phyloP scores from a whole-genome alignment of 805 yeast genomes.

The Ogataea pilisensis region DNA sequence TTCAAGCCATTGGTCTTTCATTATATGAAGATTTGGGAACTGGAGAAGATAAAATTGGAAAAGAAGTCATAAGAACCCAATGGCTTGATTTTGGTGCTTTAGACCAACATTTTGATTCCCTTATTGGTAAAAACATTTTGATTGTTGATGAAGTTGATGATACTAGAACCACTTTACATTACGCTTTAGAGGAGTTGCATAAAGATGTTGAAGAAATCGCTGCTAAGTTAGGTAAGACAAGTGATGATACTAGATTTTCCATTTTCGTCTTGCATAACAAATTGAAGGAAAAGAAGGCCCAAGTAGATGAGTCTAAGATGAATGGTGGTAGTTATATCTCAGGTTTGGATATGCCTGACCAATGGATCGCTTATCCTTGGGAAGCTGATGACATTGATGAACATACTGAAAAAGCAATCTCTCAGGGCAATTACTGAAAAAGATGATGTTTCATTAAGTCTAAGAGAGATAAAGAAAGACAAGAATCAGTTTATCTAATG shows the following conservation, averaged over 20 bases:
- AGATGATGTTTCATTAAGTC: too few species aligned
- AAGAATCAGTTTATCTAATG: too few species aligned
- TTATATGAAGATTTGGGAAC: constrained; percentile 56
- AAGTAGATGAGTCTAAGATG: constrained; percentile 60
- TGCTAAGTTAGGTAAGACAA: constrained; percentile 49
- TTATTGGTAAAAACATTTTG: constrained; percentile 75
- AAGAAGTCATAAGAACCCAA: constrained; percentile 82
- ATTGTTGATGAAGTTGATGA: constrained; percentile 92
- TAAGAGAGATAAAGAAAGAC: too few species aligned
- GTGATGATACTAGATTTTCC: constrained; percentile 62
- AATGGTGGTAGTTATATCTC: constrained; percentile 63
- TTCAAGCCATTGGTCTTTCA: constrained; percentile 66
- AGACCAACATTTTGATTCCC: constrained; percentile 62
- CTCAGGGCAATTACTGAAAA: constrained; percentile 51
- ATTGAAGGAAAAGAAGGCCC: constrained; percentile 75
- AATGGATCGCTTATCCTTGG: constrained; percentile 92
- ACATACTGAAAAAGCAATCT: constrained; percentile 61
- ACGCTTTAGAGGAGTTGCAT: constrained; percentile 73
- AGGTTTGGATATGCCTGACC: constrained; percentile 70
- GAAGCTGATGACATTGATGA: constrained; percentile 77
- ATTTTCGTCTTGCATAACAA: constrained; percentile 84
- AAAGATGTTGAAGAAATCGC: constrained; percentile 63
- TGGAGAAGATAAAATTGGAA: constrained; percentile 54
- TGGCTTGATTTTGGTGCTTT: constrained; percentile 83
- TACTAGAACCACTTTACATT: constrained; percentile 84